Conservation (phyloP, 2,329 filamentous ascomycete genomes). For the Penicillium sp. region DNA sequence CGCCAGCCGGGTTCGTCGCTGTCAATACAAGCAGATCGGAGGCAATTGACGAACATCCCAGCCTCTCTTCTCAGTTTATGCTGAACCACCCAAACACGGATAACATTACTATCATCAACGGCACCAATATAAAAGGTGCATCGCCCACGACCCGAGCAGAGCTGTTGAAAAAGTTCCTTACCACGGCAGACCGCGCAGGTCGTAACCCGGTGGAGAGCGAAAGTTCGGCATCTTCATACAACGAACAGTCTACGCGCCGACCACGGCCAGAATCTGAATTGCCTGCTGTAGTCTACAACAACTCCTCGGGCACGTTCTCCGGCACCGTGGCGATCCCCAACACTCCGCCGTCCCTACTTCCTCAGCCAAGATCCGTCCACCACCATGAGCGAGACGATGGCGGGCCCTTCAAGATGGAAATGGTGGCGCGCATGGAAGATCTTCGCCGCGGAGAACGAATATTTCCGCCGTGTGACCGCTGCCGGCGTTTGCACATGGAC, state of each 20-base stretch:
- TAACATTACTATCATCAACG: slow-evolving; percentile 48
- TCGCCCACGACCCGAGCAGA: slow-evolving; percentile 57
- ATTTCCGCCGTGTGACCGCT: slow-evolving; percentile 78
- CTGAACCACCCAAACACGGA: slow-evolving; percentile 41
- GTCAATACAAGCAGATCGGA: slow-evolving; percentile 48
- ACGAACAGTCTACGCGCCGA: slow-evolving; percentile 26
- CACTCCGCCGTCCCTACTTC: slow-evolving; percentile 51
- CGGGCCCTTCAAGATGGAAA: slow-evolving; percentile 59
- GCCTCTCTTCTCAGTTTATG: slow-evolving; percentile 33
- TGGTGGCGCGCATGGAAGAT: slow-evolving; percentile 72
- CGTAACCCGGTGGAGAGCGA: slow-evolving; percentile 33
- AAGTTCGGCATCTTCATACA: slow-evolving; percentile 11
- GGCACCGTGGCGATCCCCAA: slow-evolving; percentile 52
- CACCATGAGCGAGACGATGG: slow-evolving; percentile 53
- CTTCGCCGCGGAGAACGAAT: slow-evolving; percentile 70
- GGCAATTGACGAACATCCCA: slow-evolving; percentile 29
- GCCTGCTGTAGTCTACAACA: slow-evolving; percentile 10
- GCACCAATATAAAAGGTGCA: slow-evolving; percentile 48
- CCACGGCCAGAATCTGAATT: slow-evolving; percentile 35
- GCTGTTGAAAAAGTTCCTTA: slow-evolving; percentile 60
- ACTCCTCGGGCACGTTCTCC: slow-evolving; percentile 39
- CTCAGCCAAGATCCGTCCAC: slow-evolving; percentile 43
- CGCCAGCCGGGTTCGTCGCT: slow-evolving; percentile 53
- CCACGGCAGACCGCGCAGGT: slow-evolving; percentile 52
- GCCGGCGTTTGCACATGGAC: slow-evolving; percentile 72